Evolutionary conservation across 345 rosid species (phyloP).

Genomic region (Angophora floribunda): DNA sequence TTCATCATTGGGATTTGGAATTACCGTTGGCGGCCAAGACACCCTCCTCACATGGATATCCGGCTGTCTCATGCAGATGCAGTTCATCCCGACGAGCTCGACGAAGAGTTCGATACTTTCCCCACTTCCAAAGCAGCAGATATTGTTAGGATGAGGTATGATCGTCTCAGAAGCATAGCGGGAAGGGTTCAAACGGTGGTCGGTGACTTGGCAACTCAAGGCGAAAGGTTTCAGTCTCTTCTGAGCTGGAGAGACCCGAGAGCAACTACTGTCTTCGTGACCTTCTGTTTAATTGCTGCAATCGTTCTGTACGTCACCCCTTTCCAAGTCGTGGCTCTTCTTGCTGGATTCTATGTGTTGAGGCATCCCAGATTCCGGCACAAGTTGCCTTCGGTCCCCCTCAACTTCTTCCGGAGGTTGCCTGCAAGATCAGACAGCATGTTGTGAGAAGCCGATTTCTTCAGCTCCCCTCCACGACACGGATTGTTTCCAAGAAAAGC

Average conservation of each 20-base stretch:
- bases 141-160: constrained; percentile 77
- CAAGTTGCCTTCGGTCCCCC: constrained; percentile 75
- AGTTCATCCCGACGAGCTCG: constrained; percentile 85
- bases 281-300: constrained; percentile 79
- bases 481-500: neutral
- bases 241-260: constrained; percentile 98
- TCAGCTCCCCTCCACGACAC: neutral
- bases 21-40: constrained; percentile 81
- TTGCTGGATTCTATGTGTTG: constrained; percentile 54
- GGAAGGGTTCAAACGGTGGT: constrained; percentile 94
- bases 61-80: constrained; percentile 81
- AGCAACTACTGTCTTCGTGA: constrained; percentile 80
- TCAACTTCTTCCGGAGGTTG: constrained; percentile 90
- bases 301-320: constrained; percentile 81
- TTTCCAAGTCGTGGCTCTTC: constrained; percentile 75
- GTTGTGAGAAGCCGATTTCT: constrained; percentile 28
- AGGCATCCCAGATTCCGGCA: constrained; percentile 93
- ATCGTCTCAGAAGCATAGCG: constrained; percentile 81
- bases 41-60: constrained; percentile 98
- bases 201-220: constrained; percentile 93
- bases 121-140: constrained; percentile 71
- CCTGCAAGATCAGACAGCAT: constrained; percentile 96
- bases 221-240: constrained; percentile 75
- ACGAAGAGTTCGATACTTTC: constrained; percentile 90
- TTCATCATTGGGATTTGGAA: constrained; percentile 93